phyloP scores from a whole-genome alignment of 345 rosid species.

The Punica granatum region DNA sequence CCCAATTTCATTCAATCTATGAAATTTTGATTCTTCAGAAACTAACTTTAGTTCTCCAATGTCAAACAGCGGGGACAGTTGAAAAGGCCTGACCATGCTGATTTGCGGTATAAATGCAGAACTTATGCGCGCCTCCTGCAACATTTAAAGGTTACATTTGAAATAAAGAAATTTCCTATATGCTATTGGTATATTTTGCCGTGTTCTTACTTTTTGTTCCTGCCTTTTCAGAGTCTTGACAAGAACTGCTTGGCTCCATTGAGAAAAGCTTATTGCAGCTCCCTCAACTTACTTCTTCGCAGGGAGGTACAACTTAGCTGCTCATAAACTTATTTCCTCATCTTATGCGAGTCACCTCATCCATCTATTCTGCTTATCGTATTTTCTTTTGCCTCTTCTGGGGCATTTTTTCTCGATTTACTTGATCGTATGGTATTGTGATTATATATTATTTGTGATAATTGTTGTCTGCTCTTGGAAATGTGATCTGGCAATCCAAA shows the following conservation, averaged over 20 bases:
- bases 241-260: conserved; percentile 76
- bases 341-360: not conserved
- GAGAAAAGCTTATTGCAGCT: conserved; percentile 97
- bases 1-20: not conserved
- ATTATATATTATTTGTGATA: not conserved
- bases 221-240: conserved; percentile 71
- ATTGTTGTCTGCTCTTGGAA: not conserved
- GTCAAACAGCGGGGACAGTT: conserved; percentile 77
- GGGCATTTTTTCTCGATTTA: not conserved
- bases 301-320: conserved; percentile 62
- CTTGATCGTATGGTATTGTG: not conserved
- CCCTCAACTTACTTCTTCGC: conserved; percentile 94
- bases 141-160: conserved; percentile 67
- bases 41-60: not conserved
- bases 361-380: not conserved
- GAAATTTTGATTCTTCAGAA: conserved; percentile 1
- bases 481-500: not conserved
- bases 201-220: conserved; percentile 5
- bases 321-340: not conserved
- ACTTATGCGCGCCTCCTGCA: conserved; percentile 98
- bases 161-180: conserved; percentile 9
- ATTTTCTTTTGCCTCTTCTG: not conserved
- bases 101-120: conserved; percentile 96
- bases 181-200: not conserved
- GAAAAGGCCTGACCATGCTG: conserved; percentile 99